Percentiles rank a stretch among this genome's conserved stretches.
Conservation (phyloP, 139 green algal species). For the Chlamydomonas sp. region DNA sequence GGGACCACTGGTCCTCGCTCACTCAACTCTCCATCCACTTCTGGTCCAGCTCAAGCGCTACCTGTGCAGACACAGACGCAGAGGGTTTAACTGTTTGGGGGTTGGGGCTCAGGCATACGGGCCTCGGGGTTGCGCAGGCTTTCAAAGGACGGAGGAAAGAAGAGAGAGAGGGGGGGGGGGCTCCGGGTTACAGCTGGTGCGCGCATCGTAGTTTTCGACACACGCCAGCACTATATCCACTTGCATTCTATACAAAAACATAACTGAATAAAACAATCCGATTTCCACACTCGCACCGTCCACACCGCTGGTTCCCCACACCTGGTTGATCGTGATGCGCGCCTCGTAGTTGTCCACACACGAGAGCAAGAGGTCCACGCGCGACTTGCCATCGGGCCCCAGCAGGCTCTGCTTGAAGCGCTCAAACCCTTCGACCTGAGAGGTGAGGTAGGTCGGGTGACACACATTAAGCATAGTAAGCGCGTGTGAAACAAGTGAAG, state of each 20-base stretch:
- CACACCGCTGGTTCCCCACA: neutral
- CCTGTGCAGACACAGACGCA: slow-evolving; percentile 51
- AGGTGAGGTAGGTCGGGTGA: too few relatives aligned
- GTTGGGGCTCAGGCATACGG: too few relatives aligned
- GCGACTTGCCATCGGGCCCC: slow-evolving; percentile 23
- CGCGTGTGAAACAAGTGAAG: too few relatives aligned
- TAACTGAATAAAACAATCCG: neutral
- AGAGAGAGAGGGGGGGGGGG: too few relatives aligned
- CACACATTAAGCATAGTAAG: too few relatives aligned
- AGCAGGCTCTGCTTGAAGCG: slow-evolving; percentile 65
- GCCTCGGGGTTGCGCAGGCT: too few relatives aligned
- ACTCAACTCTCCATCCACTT: slow-evolving; percentile 95
- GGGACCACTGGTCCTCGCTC: slow-evolving; percentile 96
- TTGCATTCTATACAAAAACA: neutral
- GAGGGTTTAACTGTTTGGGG: too few relatives aligned
- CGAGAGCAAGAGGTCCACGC: slow-evolving; percentile 87
- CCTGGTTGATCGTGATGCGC: slow-evolving; percentile 95
- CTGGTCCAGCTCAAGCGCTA: slow-evolving; percentile 90
- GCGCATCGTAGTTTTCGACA: too few relatives aligned
- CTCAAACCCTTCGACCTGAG: slow-evolving; percentile 82
- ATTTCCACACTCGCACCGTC: neutral
- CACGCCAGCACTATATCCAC: too few relatives aligned
- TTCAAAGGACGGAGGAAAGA: too few relatives aligned
- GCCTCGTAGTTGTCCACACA: slow-evolving; percentile 99
- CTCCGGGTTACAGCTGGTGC: too few relatives aligned